These are phyloP conservation scores for Cryptosporidium sp. DNA, from an alignment of 169 alveolate genomes.

Conservation along the genomic window DNA sequence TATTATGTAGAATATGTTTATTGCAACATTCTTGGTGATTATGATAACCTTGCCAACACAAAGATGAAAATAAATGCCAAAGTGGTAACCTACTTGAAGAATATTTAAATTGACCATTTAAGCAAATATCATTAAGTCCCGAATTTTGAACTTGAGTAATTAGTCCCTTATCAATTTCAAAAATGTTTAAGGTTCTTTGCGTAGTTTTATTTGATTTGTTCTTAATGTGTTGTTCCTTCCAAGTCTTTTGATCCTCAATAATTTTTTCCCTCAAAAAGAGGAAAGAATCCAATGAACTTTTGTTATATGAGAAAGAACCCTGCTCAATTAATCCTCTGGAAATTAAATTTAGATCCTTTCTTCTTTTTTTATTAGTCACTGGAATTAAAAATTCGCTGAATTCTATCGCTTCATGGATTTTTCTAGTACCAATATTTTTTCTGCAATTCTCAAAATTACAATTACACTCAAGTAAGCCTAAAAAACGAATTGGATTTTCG, in stretches of 20 bases:
- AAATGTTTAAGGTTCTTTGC: neutral
- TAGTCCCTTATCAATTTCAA: conserved; percentile 8
- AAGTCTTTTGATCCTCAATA: conserved; percentile 49
- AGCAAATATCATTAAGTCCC: neutral
- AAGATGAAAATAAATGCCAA: conserved; percentile 42
- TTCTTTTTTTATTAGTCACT: conserved; percentile 15
- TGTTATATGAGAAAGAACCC: neutral
- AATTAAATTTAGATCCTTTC: neutral
- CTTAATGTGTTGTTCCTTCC: conserved; percentile 16
- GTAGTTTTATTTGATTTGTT: neutral
- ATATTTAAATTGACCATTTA: neutral
- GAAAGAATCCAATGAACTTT: conserved; percentile 38
- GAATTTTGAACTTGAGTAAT: conserved; percentile 12
- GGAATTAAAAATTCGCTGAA: conserved; percentile 47
- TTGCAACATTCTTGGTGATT: conserved; percentile 48
- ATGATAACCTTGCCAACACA: conserved; percentile 49
- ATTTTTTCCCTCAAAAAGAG: conserved; percentile 19
- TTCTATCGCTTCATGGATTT: conserved; percentile 7
- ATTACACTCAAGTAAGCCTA: conserved; percentile 19
- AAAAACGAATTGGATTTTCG: neutral
- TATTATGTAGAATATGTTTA: conserved; percentile 4
- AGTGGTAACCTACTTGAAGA: conserved; percentile 1
- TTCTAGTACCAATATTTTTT: conserved; percentile 31
- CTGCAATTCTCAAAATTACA: conserved; percentile 47
- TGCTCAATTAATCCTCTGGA: neutral